These are phyloP conservation scores for Boletus tomentosulus DNA, from an alignment of 768 basidiomycete genomes.

Conservation along the genomic window DNA sequence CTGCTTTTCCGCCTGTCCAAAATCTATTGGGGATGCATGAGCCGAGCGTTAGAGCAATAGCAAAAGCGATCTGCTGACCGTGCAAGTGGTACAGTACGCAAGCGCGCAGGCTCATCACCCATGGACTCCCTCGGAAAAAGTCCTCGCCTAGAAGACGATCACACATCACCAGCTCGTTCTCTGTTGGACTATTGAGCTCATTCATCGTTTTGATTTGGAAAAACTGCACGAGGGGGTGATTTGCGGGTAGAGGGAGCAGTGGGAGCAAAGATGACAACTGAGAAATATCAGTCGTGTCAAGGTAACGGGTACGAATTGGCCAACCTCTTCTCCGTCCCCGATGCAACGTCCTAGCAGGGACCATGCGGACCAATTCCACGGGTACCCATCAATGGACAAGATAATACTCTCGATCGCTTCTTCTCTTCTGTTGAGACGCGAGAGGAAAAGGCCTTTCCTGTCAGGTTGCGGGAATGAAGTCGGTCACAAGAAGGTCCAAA, in stretches of 20 bases:
- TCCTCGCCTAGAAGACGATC: conserved; percentile 67
- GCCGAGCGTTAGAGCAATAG: neutral
- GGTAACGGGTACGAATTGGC: conserved; percentile 2
- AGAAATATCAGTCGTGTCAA: conserved; percentile 8
- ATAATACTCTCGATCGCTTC: conserved; percentile 83
- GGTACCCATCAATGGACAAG: conserved; percentile 68
- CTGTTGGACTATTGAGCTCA: conserved; percentile 85
- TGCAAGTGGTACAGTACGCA: conserved; percentile 87
- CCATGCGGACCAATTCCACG: conserved; percentile 98
- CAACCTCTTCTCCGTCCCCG: conserved; percentile 82
- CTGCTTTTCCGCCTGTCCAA: conserved; percentile 76
- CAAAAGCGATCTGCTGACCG: conserved; percentile 47
- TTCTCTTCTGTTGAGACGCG: conserved; percentile 71
- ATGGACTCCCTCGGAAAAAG: conserved; percentile 77
- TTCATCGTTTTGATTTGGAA: conserved; percentile 90
- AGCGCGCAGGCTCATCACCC: conserved; percentile 83
- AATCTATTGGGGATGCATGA: conserved; percentile 52
- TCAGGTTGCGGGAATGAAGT: neutral
- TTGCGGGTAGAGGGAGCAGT: conserved; percentile 44
- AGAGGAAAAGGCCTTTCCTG: conserved; percentile 83
- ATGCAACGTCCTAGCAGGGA: conserved; percentile 73
- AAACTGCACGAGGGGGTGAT: conserved; percentile 56
- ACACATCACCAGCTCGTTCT: conserved; percentile 77
- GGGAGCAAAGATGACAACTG: conserved; percentile 44
- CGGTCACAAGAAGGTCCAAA: neutral